Evolutionary conservation across 768 basidiomycete species (phyloP).

Genomic region (Leccinum fibrillosum): DNA sequence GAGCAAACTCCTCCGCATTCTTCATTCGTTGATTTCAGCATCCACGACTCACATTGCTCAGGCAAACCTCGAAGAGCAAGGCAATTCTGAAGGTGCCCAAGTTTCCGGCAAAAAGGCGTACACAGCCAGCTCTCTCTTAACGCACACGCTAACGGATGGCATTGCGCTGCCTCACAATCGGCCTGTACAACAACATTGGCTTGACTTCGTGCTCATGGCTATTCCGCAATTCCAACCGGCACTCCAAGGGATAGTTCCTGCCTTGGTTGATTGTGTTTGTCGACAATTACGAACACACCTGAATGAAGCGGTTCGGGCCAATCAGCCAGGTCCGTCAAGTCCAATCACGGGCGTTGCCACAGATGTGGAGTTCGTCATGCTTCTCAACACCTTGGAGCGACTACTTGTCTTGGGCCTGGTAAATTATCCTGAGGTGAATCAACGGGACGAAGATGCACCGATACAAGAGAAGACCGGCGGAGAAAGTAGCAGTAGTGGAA

Average conservation of each 20-base stretch:
- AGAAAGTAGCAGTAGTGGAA: slow-evolving; percentile 57
- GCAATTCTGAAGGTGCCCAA: slow-evolving; percentile 33
- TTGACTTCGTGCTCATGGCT: slow-evolving; percentile 93
- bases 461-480: slow-evolving; percentile 48
- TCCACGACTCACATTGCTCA: slow-evolving; percentile 39
- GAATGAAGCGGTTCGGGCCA: slow-evolving; percentile 49
- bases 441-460: slow-evolving; percentile 55
- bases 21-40: slow-evolving; percentile 81
- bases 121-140: slow-evolving; percentile 65
- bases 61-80: slow-evolving; percentile 32
- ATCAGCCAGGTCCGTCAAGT: slow-evolving; percentile 34
- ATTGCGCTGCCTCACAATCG: slow-evolving; percentile 67
- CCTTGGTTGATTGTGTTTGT: slow-evolving; percentile 79
- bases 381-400: slow-evolving; percentile 82
- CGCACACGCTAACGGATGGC: slow-evolving; percentile 79
- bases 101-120: slow-evolving; percentile 36
- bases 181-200: slow-evolving; percentile 89
- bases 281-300: slow-evolving; percentile 60
- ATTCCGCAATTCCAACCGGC: slow-evolving; percentile 79
- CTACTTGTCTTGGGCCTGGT: slow-evolving; percentile 72
- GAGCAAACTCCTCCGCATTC: slow-evolving; percentile 87
- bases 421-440: slow-evolving; percentile 46
- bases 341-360: slow-evolving; percentile 53
- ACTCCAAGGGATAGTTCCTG: slow-evolving; percentile 61
- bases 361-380: slow-evolving; percentile 81